Percentiles rank a stretch among this genome's conserved stretches.
Evolutionary conservation across 225 moss, liverwort and hornwort genomes (phyloP).

Genomic region (Ulota crispa): DNA sequence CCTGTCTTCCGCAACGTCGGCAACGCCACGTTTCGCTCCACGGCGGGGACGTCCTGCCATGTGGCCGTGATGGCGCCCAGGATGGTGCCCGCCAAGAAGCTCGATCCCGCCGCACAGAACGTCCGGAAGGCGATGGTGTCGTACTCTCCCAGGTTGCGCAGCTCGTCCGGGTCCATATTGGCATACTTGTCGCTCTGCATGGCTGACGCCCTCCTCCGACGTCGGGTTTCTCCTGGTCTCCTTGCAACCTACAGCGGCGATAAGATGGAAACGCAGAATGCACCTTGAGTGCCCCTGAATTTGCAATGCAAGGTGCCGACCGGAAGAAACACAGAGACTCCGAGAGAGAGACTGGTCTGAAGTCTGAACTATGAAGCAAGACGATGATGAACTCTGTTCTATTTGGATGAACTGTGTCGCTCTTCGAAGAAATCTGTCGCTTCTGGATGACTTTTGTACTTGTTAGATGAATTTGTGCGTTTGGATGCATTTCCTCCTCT

Average conservation of each 20-base stretch:
- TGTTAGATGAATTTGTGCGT: no score
- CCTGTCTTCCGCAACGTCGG: slow-evolving; percentile 68
- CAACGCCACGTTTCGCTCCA: slow-evolving; percentile 70
- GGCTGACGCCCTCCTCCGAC: background rate
- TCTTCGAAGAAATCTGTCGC: no score
- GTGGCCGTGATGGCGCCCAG: slow-evolving; percentile 73
- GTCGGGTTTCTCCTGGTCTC: background rate
- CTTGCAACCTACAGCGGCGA: background rate
- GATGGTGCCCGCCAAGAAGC: slow-evolving; percentile 64
- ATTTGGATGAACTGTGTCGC: background rate
- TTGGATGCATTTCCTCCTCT: no score
- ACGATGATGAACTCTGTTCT: background rate
- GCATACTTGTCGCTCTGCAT: slow-evolving; percentile 49
- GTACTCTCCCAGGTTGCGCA: slow-evolving; percentile 66
- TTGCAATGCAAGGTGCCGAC: background rate
- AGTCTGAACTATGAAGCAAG: background rate
- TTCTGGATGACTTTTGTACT: no score
- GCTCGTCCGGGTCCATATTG: slow-evolving; percentile 42
- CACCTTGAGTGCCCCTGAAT: background rate
- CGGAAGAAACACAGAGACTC: background rate
- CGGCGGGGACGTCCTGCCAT: slow-evolving; percentile 81
- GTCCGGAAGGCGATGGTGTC: slow-evolving; percentile 76
- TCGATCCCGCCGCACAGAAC: slow-evolving; percentile 65
- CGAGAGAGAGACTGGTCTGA: background rate
- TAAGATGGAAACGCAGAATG: background rate